Percentiles rank a stretch among this genome's conserved stretches.
Conservation (phyloP, 108 stramenopile species). For the Cyclotella cryptica region DNA sequence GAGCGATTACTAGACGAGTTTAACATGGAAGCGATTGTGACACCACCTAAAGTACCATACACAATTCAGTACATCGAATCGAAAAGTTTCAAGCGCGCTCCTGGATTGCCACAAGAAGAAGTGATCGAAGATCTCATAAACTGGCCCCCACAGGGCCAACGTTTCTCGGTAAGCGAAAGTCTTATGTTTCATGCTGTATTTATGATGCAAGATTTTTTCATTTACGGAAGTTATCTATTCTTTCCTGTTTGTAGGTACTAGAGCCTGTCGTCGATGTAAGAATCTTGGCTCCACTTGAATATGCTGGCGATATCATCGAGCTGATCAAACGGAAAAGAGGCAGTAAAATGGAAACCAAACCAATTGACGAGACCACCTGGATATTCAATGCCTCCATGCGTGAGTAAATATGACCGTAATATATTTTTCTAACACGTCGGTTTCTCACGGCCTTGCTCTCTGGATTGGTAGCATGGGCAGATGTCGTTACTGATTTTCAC, state of each 20-base stretch:
- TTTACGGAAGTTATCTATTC: background rate
- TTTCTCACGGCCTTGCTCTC: background rate
- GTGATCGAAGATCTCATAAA: slow-evolving; percentile 85
- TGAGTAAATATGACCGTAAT: background rate
- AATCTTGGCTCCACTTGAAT: slow-evolving; percentile 83
- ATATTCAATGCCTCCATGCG: slow-evolving; percentile 81
- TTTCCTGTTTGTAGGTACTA: slow-evolving; percentile 11
- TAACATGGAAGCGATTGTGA: slow-evolving; percentile 87
- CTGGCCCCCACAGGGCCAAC: slow-evolving; percentile 67
- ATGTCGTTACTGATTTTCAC: slow-evolving; percentile 88
- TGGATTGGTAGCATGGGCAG: slow-evolving; percentile 72
- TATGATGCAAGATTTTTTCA: background rate
- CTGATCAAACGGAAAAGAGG: slow-evolving; percentile 84
- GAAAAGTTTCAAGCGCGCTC: slow-evolving; percentile 82
- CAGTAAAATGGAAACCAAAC: slow-evolving; percentile 67
- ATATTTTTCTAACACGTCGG: too few species aligned
- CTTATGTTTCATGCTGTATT: background rate
- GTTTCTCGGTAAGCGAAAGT: slow-evolving; percentile 66
- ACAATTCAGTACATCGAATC: slow-evolving; percentile 79
- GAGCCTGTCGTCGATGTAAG: slow-evolving; percentile 86
- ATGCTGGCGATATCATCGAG: slow-evolving; percentile 89
- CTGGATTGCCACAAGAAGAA: slow-evolving; percentile 76
- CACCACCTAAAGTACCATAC: slow-evolving; percentile 98
- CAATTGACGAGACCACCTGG: slow-evolving; percentile 88
- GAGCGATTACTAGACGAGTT: slow-evolving; percentile 96